These are phyloP conservation scores for Serendipita sp. DNA, from an alignment of 768 basidiomycete genomes.

Conservation along the genomic window DNA sequence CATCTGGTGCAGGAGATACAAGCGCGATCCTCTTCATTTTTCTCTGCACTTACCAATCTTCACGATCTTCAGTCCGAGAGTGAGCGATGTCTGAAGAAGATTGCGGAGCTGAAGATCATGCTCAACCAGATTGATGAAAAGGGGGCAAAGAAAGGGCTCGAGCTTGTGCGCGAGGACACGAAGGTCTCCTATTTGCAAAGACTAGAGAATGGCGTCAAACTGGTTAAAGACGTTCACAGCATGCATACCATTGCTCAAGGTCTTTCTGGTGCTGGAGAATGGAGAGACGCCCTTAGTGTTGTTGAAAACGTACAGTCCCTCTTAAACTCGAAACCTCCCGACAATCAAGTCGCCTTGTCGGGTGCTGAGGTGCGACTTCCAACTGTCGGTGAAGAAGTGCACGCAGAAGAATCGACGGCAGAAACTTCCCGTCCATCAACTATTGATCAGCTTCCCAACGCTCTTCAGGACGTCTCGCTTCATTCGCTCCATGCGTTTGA, in stretches of 20 bases:
- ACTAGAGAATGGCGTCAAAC: conserved; percentile 46
- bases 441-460: conserved; percentile 4
- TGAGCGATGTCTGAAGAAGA: conserved; percentile 60
- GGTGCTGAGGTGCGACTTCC: background rate
- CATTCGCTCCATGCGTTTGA: conserved; percentile 48
- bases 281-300: conserved; percentile 68
- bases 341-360: background rate
- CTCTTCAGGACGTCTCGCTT: background rate
- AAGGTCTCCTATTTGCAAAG: conserved; percentile 43
- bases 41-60: conserved; percentile 86
- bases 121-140: conserved; percentile 63
- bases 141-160: conserved; percentile 64
- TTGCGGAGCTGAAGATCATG: conserved; percentile 52
- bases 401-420: background rate
- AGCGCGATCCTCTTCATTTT: conserved; percentile 82
- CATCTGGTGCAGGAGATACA: conserved; percentile 91
- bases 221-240: conserved; percentile 58
- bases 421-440: conserved; percentile 14
- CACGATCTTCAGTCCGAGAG: conserved; percentile 87
- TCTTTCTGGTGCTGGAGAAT: conserved; percentile 73
- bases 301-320: conserved; percentile 51
- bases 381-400: background rate
- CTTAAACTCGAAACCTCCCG: conserved; percentile 25
- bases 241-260: conserved; percentile 55
- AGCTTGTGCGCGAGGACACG: conserved; percentile 50